Percentiles rank a stretch among this genome's conserved stretches.
Conservation (phyloP, 495 filamentous ascomycete genomes). For the Neurospora africana region DNA sequence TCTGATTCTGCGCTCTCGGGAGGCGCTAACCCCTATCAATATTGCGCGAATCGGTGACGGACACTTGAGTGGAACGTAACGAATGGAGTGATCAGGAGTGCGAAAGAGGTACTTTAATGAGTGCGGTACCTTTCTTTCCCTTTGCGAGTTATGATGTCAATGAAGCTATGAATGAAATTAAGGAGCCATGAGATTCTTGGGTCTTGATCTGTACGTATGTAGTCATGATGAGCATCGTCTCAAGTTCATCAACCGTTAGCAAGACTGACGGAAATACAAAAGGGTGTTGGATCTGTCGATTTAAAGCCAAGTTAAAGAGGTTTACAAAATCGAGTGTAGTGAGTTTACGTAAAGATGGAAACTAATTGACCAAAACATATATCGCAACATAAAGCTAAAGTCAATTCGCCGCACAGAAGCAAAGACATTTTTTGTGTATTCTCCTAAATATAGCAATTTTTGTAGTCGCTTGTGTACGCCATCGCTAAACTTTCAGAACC, state of each 20-base stretch:
- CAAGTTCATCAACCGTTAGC: not conserved
- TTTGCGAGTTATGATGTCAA: not conserved
- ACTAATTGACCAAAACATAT: not conserved
- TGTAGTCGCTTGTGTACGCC: constrained; percentile 21
- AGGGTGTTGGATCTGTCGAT: not conserved
- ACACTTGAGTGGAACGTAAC: not conserved
- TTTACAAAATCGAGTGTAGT: not conserved
- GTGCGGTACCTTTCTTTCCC: not conserved
- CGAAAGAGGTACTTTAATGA: not conserved
- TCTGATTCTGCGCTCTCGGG: not conserved
- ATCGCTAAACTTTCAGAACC: constrained; percentile 19
- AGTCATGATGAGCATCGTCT: not conserved
- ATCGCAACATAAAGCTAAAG: too few species aligned
- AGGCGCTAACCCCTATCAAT: not conserved
- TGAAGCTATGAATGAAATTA: not conserved
- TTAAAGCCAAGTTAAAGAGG: not conserved
- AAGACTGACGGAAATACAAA: not conserved
- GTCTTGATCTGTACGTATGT: not conserved
- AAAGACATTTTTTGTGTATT: not conserved
- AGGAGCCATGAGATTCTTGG: not conserved
- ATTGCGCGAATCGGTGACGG: not conserved
- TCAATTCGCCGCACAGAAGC: not conserved
- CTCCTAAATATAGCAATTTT: not conserved
- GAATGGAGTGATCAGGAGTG: not conserved
- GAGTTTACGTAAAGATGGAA: not conserved